Conservation (phyloP, 2,329 filamentous ascomycete species). For the Venturia effusa region DNA sequence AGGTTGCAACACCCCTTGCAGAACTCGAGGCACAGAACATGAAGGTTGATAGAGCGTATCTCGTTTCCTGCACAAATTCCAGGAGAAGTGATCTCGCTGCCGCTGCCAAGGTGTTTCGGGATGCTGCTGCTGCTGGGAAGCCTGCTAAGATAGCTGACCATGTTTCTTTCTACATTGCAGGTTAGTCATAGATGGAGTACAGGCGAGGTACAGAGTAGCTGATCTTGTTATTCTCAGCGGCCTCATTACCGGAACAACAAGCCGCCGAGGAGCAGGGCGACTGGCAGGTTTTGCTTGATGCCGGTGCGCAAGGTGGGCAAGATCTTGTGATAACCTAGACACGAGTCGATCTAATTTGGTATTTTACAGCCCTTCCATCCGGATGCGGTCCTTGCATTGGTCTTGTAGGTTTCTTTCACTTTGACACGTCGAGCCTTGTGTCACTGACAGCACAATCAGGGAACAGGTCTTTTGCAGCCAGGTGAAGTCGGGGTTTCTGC, state of each 20-base stretch:
- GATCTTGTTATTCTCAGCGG: slow-evolving; percentile 37
- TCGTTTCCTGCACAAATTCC: slow-evolving; percentile 85
- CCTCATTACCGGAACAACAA: slow-evolving; percentile 66
- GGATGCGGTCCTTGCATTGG: slow-evolving; percentile 84
- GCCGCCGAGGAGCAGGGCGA: slow-evolving; percentile 70
- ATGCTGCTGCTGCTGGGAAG: slow-evolving; percentile 52
- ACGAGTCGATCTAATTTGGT: slow-evolving; percentile 21
- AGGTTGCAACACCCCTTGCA: slow-evolving; percentile 66
- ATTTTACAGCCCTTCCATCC: slow-evolving; percentile 47
- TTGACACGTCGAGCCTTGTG: not conserved
- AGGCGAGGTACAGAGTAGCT: not conserved
- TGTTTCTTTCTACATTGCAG: slow-evolving; percentile 77
- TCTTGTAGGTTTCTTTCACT: slow-evolving; percentile 15
- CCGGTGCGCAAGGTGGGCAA: slow-evolving; percentile 49
- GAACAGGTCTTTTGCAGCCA: slow-evolving; percentile 64
- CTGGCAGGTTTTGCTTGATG: slow-evolving; percentile 73
- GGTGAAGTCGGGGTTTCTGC: slow-evolving; percentile 83
- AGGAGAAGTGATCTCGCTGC: slow-evolving; percentile 64
- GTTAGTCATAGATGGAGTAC: not conserved
- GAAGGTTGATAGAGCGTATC: slow-evolving; percentile 70
- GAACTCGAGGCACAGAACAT: slow-evolving; percentile 67
- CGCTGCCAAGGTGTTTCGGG: slow-evolving; percentile 75
- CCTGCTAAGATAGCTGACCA: slow-evolving; percentile 60
- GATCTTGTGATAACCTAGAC: slow-evolving; percentile 40
- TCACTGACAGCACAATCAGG: slow-evolving; percentile 22